Percentiles rank a stretch among this genome's conserved stretches.
Evolutionary conservation across 2,329 filamentous ascomycete species (phyloP).

Genomic region (Cyclaneusma minus): DNA sequence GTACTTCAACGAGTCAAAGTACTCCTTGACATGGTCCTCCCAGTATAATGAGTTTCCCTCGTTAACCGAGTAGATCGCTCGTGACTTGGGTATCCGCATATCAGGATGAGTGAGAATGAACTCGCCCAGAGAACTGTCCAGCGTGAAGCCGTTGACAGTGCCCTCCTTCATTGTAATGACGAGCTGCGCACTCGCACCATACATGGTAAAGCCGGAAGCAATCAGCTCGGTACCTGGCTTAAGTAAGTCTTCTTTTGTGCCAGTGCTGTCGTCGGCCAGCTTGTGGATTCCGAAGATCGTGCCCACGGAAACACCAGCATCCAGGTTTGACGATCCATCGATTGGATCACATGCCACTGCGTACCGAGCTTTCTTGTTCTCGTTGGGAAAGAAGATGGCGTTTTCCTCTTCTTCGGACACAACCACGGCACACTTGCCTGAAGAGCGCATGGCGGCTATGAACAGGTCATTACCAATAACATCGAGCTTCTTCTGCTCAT

Average conservation of each 20-base stretch:
- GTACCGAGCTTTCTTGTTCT: slow-evolving; percentile 64
- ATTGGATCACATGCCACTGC: slow-evolving; percentile 96
- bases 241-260: slow-evolving; percentile 73
- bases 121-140: slow-evolving; percentile 92
- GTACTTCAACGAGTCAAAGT: slow-evolving; percentile 80
- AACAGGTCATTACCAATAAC: slow-evolving; percentile 98
- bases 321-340: slow-evolving; percentile 92
- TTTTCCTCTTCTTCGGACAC: slow-evolving; percentile 99
- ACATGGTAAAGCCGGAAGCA: slow-evolving; percentile 98
- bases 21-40: slow-evolving; percentile 73
- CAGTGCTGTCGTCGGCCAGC: slow-evolving; percentile 59
- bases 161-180: slow-evolving; percentile 95
- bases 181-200: slow-evolving; percentile 88
- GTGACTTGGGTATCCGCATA: slow-evolving; percentile 71
- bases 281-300: slow-evolving; percentile 95
- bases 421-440: slow-evolving; percentile 74
- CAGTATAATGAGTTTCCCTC: slow-evolving; percentile 97
- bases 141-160: slow-evolving; percentile 89
- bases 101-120: slow-evolving; percentile 96
- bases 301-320: slow-evolving; percentile 93
- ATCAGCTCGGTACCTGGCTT: slow-evolving; percentile 82
- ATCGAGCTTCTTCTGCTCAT: slow-evolving; percentile 99
- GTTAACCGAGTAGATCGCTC: slow-evolving; percentile 93
- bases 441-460: slow-evolving; percentile 86
- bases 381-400: slow-evolving; percentile 68